Base-by-base conservation (phyloP, 2,329 filamentous ascomycete genomes). In the Acephala macrosclerotiorum region DNA sequence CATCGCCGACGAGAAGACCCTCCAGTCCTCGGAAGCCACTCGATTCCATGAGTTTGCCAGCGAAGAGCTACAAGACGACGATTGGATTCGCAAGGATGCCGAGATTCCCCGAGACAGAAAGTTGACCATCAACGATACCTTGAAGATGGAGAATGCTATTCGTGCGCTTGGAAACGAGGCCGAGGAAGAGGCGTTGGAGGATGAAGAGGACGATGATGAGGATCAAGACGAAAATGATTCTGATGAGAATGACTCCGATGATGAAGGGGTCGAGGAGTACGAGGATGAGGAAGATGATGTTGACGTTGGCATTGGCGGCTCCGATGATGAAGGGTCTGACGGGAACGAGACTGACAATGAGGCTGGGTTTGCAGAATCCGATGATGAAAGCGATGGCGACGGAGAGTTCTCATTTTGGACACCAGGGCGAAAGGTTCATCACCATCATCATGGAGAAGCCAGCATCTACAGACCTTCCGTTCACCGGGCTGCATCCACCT, bases 21-120 rank as follows among this genome's bases (percentile, higher is more conserved):
- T 77, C 14, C 65, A 73, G 36, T 68, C 67, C 20, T 77, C 75
- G 1, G 86, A 90, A 68, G 83, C 83, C 29, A 88, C 81, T 75
- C 88, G 81, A 58, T 98, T 97, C 76, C 93, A 97, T 77, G 95
- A 97, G 74, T 98, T 98, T 77, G 95, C 93, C 51, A 94, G 91
- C 76, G 94, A 92, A 58, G 85, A 89, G 65, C 84, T 91, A 47
- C 88, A 93, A 65, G 91, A 96, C 68, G 94, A 97, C 65, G 94
- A 97, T 73, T 99, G 96, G 96, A 92, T 96, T 35, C 83, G 83
- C 18, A 88, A 91, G 63, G 90, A 92, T 73, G 62, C 63, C 9
- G 72, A 72, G 83, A 87, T 38, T 83, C 85, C 69, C 26, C 8
- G 85, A 87, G 36, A 83, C 58, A 53, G n/a, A 18, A 93, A 92